A percentile compares a stretch with the other conserved stretches of the same genome.
phyloP scores from a whole-genome alignment of 768 basidiomycete species.

The Podaxis sp. region DNA sequence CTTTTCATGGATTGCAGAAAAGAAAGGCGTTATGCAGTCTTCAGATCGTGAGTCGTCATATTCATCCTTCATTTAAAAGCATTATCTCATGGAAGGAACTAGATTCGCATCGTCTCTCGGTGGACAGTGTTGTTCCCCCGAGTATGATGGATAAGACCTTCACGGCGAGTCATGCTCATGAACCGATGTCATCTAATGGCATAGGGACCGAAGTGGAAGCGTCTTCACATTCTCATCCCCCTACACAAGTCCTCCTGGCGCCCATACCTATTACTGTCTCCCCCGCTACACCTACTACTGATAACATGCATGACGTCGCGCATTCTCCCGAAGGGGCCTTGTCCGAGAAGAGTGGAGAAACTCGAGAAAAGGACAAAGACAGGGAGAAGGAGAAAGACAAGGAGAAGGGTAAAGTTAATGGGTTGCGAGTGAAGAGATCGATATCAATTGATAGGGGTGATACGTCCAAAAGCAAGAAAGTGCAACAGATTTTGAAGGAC shows the following conservation, averaged over 20 bases:
- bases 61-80: not conserved
- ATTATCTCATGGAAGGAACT: not conserved
- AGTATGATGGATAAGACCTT: constrained; percentile 12
- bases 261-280: constrained; percentile 57
- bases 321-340: not conserved
- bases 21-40: constrained; percentile 30
- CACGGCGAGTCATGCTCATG: not conserved
- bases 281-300: constrained; percentile 52
- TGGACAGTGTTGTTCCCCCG: not conserved
- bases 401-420: constrained; percentile 17
- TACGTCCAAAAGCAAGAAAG: constrained; percentile 63
- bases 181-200: not conserved
- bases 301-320: not conserved
- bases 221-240: not conserved
- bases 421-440: constrained; percentile 30
- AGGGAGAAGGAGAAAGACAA: constrained; percentile 10
- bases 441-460: constrained; percentile 41
- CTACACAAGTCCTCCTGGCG: constrained; percentile 18
- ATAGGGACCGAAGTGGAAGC: not conserved
- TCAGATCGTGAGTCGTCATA: constrained; percentile 14
- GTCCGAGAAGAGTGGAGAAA: constrained; percentile 5
- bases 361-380: constrained; percentile 15
- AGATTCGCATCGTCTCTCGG: constrained; percentile 9
- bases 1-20: constrained; percentile 82
- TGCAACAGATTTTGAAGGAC: constrained; percentile 72